These are phyloP conservation scores for Gentiana macrophylla DNA, from an alignment of 257 asterid genomes.

Conservation along the genomic window DNA sequence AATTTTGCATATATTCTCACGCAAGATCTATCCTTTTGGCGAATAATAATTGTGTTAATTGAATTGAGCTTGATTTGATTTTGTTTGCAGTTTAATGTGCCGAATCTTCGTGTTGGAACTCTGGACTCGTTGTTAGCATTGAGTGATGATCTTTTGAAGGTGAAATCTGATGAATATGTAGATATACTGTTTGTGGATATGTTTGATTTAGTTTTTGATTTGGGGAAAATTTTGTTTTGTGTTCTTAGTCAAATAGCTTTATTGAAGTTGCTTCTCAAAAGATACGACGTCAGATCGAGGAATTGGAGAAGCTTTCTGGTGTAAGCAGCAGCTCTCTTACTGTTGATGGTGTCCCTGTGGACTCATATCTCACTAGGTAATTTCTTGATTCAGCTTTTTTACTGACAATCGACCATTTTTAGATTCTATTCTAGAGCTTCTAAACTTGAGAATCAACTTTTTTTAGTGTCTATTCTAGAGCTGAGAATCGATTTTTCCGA, in stretches of 20 bases:
- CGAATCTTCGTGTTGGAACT: slow-evolving; percentile 89
- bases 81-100: slow-evolving; percentile 64
- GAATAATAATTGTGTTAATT: not conserved
- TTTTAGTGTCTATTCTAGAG: no score
- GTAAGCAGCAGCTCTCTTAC: slow-evolving; percentile 72
- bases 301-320: slow-evolving; percentile 76
- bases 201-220: slow-evolving; percentile 4
- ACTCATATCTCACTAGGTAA: slow-evolving; percentile 83
- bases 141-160: slow-evolving; percentile 82
- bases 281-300: slow-evolving; percentile 84
- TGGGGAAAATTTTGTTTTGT: not conserved
- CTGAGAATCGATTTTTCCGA: no score
- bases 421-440: not conserved
- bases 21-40: slow-evolving; percentile 16
- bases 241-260: slow-evolving; percentile 59
- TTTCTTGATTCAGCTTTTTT: not conserved
- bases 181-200: not conserved
- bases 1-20: slow-evolving; percentile 8
- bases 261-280: slow-evolving; percentile 84
- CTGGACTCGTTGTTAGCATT: slow-evolving; percentile 74
- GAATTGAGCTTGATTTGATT: slow-evolving; percentile 3
- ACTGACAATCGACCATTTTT: not conserved
- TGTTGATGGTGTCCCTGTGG: slow-evolving; percentile 94
- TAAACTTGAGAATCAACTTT: no score
- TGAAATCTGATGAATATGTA: slow-evolving; percentile 5